These are phyloP conservation scores for Monosiga brevicollis DNA, from an alignment of 78 protist species.

Conservation along the genomic window DNA sequence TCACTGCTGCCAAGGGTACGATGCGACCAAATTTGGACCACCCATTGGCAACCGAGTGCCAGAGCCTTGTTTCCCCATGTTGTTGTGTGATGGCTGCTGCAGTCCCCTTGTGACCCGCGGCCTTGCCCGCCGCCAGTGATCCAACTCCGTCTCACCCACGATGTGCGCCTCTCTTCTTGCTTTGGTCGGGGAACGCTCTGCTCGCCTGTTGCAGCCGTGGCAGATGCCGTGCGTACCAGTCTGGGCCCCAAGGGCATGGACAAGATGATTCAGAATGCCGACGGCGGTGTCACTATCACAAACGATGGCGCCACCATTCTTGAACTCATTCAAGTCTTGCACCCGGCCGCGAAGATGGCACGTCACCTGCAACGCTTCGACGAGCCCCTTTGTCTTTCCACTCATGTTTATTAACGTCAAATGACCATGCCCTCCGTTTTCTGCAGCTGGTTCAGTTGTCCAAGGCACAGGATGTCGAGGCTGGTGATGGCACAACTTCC, in stretches of 20 bases:
- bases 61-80: no score
- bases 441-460: slow-evolving; percentile 90
- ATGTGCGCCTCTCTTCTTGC: no score
- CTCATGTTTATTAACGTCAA: no score
- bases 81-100: no score
- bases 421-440: background rate
- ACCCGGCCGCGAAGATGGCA: slow-evolving; percentile 97
- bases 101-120: no score
- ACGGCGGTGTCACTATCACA: slow-evolving; percentile 92
- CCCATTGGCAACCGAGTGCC: no score
- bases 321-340: slow-evolving; percentile 69
- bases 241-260: slow-evolving; percentile 99
- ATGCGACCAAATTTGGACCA: no score
- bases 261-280: slow-evolving; percentile 78
- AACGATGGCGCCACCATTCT: slow-evolving; percentile 99
- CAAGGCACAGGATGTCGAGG: slow-evolving; percentile 98
- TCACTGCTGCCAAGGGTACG: slow-evolving; percentile 34
- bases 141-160: no score
- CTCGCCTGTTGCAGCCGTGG: slow-evolving; percentile 90
- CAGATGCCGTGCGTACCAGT: slow-evolving; percentile 93
- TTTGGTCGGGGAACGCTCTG: no score
- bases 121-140: no score
- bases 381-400: no score
- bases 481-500: slow-evolving; percentile 99
- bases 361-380: background rate